Evolutionary conservation across 495 filamentous ascomycete species (phyloP).

Genomic region (Xeromyces bisporus): DNA sequence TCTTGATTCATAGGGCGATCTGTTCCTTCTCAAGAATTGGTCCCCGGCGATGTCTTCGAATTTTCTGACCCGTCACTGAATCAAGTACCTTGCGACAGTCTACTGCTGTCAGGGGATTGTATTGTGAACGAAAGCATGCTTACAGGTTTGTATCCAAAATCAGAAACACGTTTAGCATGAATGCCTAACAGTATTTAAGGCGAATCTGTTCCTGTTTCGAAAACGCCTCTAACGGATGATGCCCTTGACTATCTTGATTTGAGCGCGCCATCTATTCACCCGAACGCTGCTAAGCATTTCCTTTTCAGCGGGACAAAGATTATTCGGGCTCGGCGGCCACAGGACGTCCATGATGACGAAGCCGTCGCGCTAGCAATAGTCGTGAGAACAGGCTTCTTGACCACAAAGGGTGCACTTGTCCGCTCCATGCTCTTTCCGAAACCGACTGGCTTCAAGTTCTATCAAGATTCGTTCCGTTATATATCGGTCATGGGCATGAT

Average conservation of each 20-base stretch:
- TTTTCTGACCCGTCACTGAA: conserved; percentile 86
- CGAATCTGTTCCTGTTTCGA: conserved; percentile 94
- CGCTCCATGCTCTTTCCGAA: conserved; percentile 98
- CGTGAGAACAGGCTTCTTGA: conserved; percentile 87
- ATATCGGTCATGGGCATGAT: conserved; percentile 95
- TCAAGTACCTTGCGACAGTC: conserved; percentile 87
- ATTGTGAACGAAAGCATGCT: conserved; percentile 99
- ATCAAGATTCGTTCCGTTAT: conserved; percentile 92
- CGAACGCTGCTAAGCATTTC: conserved; percentile 70
- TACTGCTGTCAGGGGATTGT: conserved; percentile 84
- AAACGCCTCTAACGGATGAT: conserved; percentile 70
- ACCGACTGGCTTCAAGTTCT: conserved; percentile 95
- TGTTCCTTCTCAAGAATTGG: conserved; percentile 70
- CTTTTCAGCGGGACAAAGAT: conserved; percentile 93
- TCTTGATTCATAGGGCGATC: conserved; percentile 61
- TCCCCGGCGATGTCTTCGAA: conserved; percentile 95
- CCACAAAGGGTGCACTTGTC: conserved; percentile 89
- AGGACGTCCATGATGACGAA: conserved; percentile 71
- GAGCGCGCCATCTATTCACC: conserved; percentile 57
- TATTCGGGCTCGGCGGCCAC: conserved; percentile 73
- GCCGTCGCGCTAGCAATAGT: conserved; percentile 85
- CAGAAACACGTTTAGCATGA: background rate
- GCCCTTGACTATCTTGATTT: conserved; percentile 58
- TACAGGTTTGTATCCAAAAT: conserved; percentile 39
- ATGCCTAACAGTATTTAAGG: conserved; percentile 31